phyloP scores from a whole-genome alignment of 257 asterid species.

The Plantago major region DNA sequence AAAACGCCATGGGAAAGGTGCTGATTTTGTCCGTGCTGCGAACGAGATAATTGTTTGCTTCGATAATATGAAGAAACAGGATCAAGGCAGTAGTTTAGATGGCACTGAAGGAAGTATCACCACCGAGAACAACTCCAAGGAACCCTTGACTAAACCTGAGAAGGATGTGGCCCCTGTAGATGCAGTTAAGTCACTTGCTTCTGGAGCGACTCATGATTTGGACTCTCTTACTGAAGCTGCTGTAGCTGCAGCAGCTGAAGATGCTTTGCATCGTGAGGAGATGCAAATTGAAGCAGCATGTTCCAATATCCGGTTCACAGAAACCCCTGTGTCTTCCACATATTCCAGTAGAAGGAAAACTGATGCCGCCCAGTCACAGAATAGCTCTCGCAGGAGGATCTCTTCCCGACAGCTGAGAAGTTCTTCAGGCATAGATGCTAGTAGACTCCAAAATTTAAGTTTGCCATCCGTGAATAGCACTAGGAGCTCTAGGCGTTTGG shows the following conservation, averaged over 20 bases:
- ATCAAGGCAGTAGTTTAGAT: slow-evolving; percentile 30
- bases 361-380: slow-evolving; percentile 37
- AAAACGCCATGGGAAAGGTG: slow-evolving; percentile 83
- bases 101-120: slow-evolving; percentile 32
- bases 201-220: slow-evolving; percentile 40
- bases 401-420: slow-evolving; percentile 55
- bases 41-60: slow-evolving; percentile 69
- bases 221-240: slow-evolving; percentile 54
- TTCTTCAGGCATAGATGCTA: slow-evolving; percentile 43
- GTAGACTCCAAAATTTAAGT: slow-evolving; percentile 28
- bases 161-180: slow-evolving; percentile 36
- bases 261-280: slow-evolving; percentile 38
- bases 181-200: slow-evolving; percentile 30
- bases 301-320: slow-evolving; percentile 28
- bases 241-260: slow-evolving; percentile 48
- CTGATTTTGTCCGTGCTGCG: slow-evolving; percentile 82
- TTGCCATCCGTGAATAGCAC: slow-evolving; percentile 28
- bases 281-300: slow-evolving; percentile 34
- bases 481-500: slow-evolving; percentile 34
- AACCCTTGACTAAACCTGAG: slow-evolving; percentile 32
- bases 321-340: slow-evolving; percentile 29
- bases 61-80: slow-evolving; percentile 62
- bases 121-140: slow-evolving; percentile 36
- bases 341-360: slow-evolving; percentile 46
- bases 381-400: slow-evolving; percentile 39